Base-by-base conservation (phyloP, 345 rosid species). In the Gossypium longicalyx region DNA sequence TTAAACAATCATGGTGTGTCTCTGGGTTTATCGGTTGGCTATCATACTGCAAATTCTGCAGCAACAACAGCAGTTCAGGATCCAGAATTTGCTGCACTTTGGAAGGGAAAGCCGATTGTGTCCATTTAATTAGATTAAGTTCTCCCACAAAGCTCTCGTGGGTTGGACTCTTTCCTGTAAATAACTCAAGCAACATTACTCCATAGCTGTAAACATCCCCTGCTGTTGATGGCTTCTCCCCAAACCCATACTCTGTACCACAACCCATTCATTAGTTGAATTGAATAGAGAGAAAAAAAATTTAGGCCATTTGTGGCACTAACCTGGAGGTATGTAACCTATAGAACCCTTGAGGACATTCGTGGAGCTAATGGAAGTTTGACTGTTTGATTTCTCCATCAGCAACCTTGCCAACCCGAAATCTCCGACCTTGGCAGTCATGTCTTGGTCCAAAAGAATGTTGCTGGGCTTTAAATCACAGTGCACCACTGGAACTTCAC, bases 311-410 rank as follows among this genome's bases (percentile, higher is more conserved):
- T 19, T 15, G 4, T 19, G 2, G 3, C 71, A 66, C 82, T 73
- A 58, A 86, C 91, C 87, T 81, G 92, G 88, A 69, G 89, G 88
- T 65, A 84, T 81, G 80, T 83, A 89, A 12, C 87, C 89, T 34
- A 84, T 79, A 41, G 90, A 83, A 54, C 90, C 89, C 56, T 81
- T 89, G 27, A 85, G 67, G 49, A 47, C 82, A 60, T 73, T 74
- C 23, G 84, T 79, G 27, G 83, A 79, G 65, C 84, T 84, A 15
- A 81, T 80, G 12, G 87, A 82, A 20, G 71, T 52, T 43, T 82
- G 82, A 64, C 0, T 17, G 19, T 48, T 61, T 4, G 48, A 34
- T 44, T 71, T 73, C 61, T 81, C 72, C 70, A 79, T 67, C 68
- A 74, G 80, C 60, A 77, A 76, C 80, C 20, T 79, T 7, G 90